Conservation (phyloP, 805 yeast species). For the Lipomyces oligophaga region DNA sequence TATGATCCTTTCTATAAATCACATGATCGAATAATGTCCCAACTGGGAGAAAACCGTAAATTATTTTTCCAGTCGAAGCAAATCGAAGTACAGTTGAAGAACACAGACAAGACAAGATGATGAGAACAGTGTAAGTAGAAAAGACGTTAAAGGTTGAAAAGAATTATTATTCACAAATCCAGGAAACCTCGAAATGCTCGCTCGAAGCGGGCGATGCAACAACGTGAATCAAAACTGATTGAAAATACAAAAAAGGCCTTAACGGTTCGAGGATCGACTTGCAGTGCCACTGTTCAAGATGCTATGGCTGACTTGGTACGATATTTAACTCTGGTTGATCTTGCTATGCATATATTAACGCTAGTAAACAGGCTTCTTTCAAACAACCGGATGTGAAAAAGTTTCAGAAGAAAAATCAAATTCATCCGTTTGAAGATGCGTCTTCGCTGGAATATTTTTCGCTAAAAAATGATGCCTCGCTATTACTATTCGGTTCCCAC, state of each 20-base stretch:
- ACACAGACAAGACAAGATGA: too few relatives aligned
- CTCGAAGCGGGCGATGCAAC: constrained; percentile 88
- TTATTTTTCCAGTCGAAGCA: too few relatives aligned
- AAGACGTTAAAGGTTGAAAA: not conserved
- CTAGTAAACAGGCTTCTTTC: constrained; percentile 16
- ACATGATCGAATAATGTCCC: too few relatives aligned
- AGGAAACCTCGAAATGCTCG: constrained; percentile 90
- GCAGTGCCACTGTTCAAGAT: constrained; percentile 78
- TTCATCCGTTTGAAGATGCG: constrained; percentile 90
- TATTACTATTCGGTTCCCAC: constrained; percentile 71
- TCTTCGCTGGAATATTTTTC: constrained; percentile 82
- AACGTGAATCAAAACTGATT: constrained; percentile 78
- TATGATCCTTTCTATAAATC: too few relatives aligned
- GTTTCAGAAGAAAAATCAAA: constrained; percentile 81
- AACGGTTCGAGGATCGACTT: constrained; percentile 83
- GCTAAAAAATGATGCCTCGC: constrained; percentile 88
- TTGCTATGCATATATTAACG: not conserved
- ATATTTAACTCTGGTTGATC: not conserved
- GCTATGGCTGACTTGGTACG: constrained; percentile 74
- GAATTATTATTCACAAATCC: constrained; percentile 7
- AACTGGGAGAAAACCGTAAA: too few relatives aligned
- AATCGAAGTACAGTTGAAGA: too few relatives aligned
- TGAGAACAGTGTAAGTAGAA: constrained; percentile 17
- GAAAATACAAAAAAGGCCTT: constrained; percentile 89
- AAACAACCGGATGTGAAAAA: constrained; percentile 89